These are phyloP conservation scores for Lachnellula arida DNA, from an alignment of 2,329 filamentous ascomycete genomes.

Conservation along the genomic window DNA sequence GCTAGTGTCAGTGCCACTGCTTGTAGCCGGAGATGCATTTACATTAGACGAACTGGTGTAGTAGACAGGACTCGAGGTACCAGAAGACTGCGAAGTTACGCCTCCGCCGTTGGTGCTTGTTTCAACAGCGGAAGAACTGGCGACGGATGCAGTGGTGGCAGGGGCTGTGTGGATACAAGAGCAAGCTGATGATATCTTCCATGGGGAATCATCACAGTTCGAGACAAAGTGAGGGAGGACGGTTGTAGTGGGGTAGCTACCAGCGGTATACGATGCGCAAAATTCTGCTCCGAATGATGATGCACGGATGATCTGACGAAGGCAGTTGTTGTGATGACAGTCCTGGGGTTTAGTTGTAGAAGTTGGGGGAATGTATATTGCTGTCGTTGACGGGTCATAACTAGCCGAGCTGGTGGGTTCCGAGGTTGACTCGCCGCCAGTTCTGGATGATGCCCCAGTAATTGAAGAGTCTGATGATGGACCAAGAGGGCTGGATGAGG, in stretches of 20 bases:
- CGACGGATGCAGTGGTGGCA: not conserved
- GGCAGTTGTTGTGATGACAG: conserved; percentile 25
- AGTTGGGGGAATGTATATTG: not conserved
- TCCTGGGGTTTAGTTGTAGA: conserved; percentile 7
- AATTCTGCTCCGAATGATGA: conserved; percentile 16
- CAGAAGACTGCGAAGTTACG: not conserved
- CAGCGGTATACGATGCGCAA: conserved; percentile 25
- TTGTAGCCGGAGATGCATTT: no score
- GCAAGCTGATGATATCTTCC: conserved; percentile 23
- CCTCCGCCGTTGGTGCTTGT: not conserved
- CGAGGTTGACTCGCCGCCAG: no score
- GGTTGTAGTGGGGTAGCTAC: conserved; percentile 15
- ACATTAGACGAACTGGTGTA: no score
- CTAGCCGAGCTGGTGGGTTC: no score
- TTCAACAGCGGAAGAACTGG: not conserved
- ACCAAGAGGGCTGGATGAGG: no score
- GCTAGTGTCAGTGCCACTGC: no score
- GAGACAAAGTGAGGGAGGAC: conserved; percentile 23
- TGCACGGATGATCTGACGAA: conserved; percentile 21
- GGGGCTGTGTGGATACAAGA: conserved; percentile 11
- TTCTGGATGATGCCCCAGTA: not conserved
- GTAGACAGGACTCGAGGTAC: no score
- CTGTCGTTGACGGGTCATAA: conserved; percentile 2
- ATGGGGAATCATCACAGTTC: conserved; percentile 17
- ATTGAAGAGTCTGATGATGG: not conserved